Conservation (phyloP, 2,329 filamentous ascomycete genomes). For the Penicillium sp. region DNA sequence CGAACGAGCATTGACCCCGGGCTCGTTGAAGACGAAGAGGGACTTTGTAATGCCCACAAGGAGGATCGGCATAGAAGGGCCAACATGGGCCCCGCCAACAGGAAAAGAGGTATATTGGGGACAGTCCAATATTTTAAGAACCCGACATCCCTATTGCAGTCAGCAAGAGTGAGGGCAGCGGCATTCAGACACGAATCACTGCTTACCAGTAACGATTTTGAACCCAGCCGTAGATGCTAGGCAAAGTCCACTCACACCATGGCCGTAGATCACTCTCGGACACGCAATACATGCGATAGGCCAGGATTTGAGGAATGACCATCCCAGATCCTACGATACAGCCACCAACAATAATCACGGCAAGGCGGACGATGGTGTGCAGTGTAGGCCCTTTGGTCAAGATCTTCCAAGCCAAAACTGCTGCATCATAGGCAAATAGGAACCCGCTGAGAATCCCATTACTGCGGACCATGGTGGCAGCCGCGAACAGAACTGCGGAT, state of each 20-base stretch:
- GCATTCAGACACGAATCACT: background rate
- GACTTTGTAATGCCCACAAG: conserved; percentile 43
- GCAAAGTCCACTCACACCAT: conserved; percentile 74
- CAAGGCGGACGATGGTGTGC: conserved; percentile 53
- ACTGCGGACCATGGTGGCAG: conserved; percentile 72
- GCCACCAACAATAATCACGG: conserved; percentile 65
- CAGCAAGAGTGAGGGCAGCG: background rate
- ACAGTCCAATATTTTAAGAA: conserved; percentile 88
- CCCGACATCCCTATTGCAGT: conserved; percentile 70
- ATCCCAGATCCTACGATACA: conserved; percentile 66
- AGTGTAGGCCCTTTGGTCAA: conserved; percentile 38
- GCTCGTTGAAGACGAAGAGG: conserved; percentile 24
- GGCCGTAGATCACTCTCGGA: conserved; percentile 48
- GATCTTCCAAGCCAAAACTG: conserved; percentile 46
- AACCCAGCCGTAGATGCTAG: conserved; percentile 89
- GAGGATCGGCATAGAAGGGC: conserved; percentile 65
- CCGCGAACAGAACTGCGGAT: conserved; percentile 68
- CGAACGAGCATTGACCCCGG: conserved; percentile 44
- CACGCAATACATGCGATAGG: conserved; percentile 70
- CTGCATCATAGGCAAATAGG: conserved; percentile 66
- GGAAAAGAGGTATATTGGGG: conserved; percentile 82
- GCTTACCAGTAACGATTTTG: conserved; percentile 86
- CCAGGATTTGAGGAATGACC: conserved; percentile 69
- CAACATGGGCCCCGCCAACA: conserved; percentile 78
- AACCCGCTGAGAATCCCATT: conserved; percentile 85